Conservation (phyloP, 305 asterid species). For the Andrographis paniculata region DNA sequence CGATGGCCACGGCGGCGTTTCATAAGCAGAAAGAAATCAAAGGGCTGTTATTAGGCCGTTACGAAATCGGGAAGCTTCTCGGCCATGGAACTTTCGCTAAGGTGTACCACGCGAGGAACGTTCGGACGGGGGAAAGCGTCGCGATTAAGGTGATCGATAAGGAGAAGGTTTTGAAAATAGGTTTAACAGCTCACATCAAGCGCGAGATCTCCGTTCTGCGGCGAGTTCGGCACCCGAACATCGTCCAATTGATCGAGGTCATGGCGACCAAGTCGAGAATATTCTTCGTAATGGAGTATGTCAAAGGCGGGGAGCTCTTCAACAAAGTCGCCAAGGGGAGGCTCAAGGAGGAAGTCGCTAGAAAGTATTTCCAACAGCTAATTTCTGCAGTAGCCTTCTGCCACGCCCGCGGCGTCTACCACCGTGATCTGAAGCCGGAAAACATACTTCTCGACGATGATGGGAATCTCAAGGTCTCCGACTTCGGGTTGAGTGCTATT, state of each 20-base stretch:
- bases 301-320: constrained; percentile 38
- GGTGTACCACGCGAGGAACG: constrained; percentile 36
- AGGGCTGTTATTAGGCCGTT: constrained; percentile 29
- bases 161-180: constrained; percentile 34
- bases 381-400: constrained; percentile 42
- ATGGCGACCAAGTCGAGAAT: constrained; percentile 41
- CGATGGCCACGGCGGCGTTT: constrained; percentile 9
- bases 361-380: constrained; percentile 43
- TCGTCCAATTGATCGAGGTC: constrained; percentile 36
- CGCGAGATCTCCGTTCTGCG: constrained; percentile 44
- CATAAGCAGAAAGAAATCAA: constrained; percentile 29
- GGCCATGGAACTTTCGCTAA: constrained; percentile 46
- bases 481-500: constrained; percentile 38
- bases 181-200: constrained; percentile 33
- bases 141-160: constrained; percentile 41
- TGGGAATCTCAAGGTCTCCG: constrained; percentile 38
- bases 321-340: constrained; percentile 38
- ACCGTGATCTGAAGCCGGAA: constrained; percentile 38
- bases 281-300: constrained; percentile 40
- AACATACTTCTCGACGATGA: constrained; percentile 37
- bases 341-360: constrained; percentile 35
- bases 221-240: constrained; percentile 38
- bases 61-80: constrained; percentile 35
- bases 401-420: constrained; percentile 46
- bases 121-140: constrained; percentile 30